A percentile compares a stretch with the other conserved stretches of the same genome.
Evolutionary conservation across 768 basidiomycete genomes (phyloP).

Genomic region (Paxillus ammoniavirescens): DNA sequence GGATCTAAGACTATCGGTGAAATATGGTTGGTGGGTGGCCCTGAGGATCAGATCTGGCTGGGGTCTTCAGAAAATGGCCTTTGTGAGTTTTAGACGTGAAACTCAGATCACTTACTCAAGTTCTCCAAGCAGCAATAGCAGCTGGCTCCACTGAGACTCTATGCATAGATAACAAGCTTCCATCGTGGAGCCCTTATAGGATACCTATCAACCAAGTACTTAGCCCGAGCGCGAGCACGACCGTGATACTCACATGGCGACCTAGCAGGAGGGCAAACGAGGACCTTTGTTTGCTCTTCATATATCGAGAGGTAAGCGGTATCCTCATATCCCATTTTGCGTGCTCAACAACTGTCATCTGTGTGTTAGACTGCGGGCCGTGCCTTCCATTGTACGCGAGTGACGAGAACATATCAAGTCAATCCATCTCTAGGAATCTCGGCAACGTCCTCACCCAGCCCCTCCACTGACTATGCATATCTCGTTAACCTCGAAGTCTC

Average conservation of each 20-base stretch:
- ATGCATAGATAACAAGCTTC: slow-evolving; percentile 52
- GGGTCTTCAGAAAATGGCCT: slow-evolving; percentile 21
- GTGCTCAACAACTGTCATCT: slow-evolving; percentile 4
- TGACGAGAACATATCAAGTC: slow-evolving; percentile 58
- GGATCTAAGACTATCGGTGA: slow-evolving; percentile 62
- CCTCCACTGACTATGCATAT: slow-evolving; percentile 48
- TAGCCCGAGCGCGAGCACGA: slow-evolving; percentile 47
- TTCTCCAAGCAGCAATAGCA: slow-evolving; percentile 10
- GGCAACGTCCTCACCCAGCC: slow-evolving; percentile 49
- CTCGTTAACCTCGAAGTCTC: slow-evolving; percentile 53
- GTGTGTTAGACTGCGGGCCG: slow-evolving; percentile 42
- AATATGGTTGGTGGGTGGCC: slow-evolving; percentile 65
- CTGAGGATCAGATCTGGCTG: slow-evolving; percentile 65
- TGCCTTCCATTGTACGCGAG: slow-evolving; percentile 57
- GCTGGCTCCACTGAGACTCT: slow-evolving; percentile 37
- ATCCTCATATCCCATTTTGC: neutral
- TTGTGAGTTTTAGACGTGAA: slow-evolving; percentile 13
- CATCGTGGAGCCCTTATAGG: slow-evolving; percentile 41
- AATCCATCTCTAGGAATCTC: slow-evolving; percentile 55
- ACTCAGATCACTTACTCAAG: slow-evolving; percentile 5
- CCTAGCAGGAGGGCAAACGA: slow-evolving; percentile 46
- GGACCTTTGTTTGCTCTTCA: slow-evolving; percentile 60
- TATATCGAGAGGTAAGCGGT: slow-evolving; percentile 57
- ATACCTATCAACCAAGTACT: slow-evolving; percentile 42
- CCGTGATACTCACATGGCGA: slow-evolving; percentile 55